Evolutionary conservation across 495 filamentous ascomycete species (phyloP).

Genomic region (Xylaria acuta): DNA sequence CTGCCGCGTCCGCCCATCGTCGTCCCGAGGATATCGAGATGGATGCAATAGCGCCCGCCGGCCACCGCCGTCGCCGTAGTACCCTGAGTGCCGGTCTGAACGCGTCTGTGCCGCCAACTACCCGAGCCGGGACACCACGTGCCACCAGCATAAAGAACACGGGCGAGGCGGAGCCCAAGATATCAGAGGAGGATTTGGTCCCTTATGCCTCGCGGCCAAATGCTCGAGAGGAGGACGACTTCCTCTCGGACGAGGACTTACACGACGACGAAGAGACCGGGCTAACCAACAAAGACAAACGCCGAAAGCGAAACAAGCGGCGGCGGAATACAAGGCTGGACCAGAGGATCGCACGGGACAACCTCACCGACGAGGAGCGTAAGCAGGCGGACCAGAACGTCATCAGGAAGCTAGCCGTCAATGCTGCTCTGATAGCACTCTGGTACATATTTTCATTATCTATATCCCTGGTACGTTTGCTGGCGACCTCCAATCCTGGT

Average conservation of each 20-base stretch:
- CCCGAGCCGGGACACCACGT: conserved; percentile 56
- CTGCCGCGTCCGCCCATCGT: conserved; percentile 35
- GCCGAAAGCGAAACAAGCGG: conserved; percentile 68
- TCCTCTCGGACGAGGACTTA: conserved; percentile 69
- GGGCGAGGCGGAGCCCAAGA: conserved; percentile 47
- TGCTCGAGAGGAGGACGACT: conserved; percentile 37
- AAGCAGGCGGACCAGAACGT: conserved; percentile 74
- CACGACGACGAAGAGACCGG: conserved; percentile 91
- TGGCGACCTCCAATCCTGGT: not conserved
- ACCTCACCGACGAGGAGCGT: conserved; percentile 66
- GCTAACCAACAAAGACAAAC: conserved; percentile 73
- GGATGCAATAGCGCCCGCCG: conserved; percentile 49
- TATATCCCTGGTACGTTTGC: conserved; percentile 82
- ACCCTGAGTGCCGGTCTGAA: conserved; percentile 55
- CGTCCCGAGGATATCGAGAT: conserved; percentile 54
- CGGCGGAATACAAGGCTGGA: conserved; percentile 73
- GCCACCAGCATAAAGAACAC: conserved; percentile 45
- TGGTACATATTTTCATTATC: conserved; percentile 96
- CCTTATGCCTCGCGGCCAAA: conserved; percentile 34
- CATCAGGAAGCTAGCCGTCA: conserved; percentile 69
- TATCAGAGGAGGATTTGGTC: conserved; percentile 46
- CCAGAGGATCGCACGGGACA: conserved; percentile 69
- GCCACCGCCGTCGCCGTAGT: conserved; percentile 66
- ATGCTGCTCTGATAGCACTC: conserved; percentile 76
- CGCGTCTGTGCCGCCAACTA: conserved; percentile 47